These are phyloP conservation scores for Soucietia sequanensis DNA, from an alignment of 805 yeast species.

Conservation along the genomic window DNA sequence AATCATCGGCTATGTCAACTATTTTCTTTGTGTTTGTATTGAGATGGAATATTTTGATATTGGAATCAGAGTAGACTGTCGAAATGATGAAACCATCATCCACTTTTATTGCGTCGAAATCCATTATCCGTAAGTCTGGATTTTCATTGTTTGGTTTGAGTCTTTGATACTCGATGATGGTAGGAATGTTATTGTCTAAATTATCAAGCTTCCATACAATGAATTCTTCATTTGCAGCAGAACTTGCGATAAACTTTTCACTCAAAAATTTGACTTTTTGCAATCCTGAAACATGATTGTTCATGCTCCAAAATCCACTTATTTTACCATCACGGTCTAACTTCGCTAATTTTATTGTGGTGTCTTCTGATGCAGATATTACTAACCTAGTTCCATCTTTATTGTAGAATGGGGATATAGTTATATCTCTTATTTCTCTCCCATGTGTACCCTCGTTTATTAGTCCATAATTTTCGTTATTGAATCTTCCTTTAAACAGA, in stretches of 20 bases:
- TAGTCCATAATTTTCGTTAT: slow-evolving; percentile 19
- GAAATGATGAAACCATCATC: slow-evolving; percentile 51
- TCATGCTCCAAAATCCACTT: slow-evolving; percentile 54
- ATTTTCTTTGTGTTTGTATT: slow-evolving; percentile 38
- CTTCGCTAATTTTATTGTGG: slow-evolving; percentile 62
- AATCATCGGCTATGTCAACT: slow-evolving; percentile 42
- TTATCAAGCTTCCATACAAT: slow-evolving; percentile 67
- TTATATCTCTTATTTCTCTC: slow-evolving; percentile 78
- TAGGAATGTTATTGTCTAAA: slow-evolving; percentile 33
- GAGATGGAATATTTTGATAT: slow-evolving; percentile 64
- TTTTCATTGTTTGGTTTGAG: slow-evolving; percentile 54
- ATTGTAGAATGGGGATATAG: slow-evolving; percentile 42
- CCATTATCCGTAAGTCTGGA: slow-evolving; percentile 92
- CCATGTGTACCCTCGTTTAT: slow-evolving; percentile 78
- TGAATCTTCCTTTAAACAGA: slow-evolving; percentile 17
- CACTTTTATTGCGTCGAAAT: slow-evolving; percentile 55
- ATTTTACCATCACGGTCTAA: slow-evolving; percentile 42
- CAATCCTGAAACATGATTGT: slow-evolving; percentile 86
- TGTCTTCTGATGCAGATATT: slow-evolving; percentile 87
- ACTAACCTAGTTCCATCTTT: slow-evolving; percentile 40
- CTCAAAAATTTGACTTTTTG: slow-evolving; percentile 69
- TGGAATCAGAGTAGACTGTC: slow-evolving; percentile 84
- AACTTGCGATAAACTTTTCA: slow-evolving; percentile 41
- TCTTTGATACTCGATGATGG: slow-evolving; percentile 48
- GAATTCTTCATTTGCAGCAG: slow-evolving; percentile 88